Base-by-base conservation (phyloP, 805 yeast species). In the Candida hispaniensis region DNA sequence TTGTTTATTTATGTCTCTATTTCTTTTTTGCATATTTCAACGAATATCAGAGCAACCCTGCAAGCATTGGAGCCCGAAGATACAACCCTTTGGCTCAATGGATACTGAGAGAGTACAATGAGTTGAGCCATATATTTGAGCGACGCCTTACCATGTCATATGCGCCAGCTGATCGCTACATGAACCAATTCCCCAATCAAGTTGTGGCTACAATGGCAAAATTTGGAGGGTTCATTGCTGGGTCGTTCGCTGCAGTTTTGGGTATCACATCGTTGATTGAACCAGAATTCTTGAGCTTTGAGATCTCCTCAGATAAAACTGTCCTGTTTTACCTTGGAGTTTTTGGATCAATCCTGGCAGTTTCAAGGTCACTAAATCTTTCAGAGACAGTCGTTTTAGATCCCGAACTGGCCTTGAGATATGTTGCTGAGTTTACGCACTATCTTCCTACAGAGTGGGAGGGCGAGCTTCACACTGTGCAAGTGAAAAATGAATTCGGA, bases 71-170 rank as follows among this genome's bases (percentile, higher is more conserved):
- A 5, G 66, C 85, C 2, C 63, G 98, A 29, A 93, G 85, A 47
- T 91, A 83, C 51, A 82, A 97, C 0, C 95, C 96, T 0, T 72
- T 71, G 56, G 96, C 97, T 0, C 86, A 80, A 48, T 91, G 97
- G 97, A 82, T 78, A 52, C 69, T 91, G 49, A 64, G 99, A 39
- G 99, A 91, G 49, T 82, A 79, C 52, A 91, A 91, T 55, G 99
- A 91, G 52, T 64, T 91, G 6, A 82, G 82, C 26, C 98, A 91
- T 55, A 66, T 88, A 16, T 91, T 91, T 57, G 73, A 74, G 39
- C 74, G 76, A 46, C 64, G 99, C 32, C 58, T 91, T 24, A 80
- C 75, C 29, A 58, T 81, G 41, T 81, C 95, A 34, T 69, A 73
- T 18, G 79, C 72, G 10, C 75, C 85, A 5, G 94, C 97, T 0